Percentiles rank a stretch among this genome's conserved stretches.
These are phyloP conservation scores for Lignosus rhinocerotis DNA, from an alignment of 1,284 basidiomycete genomes.

Conservation along the genomic window DNA sequence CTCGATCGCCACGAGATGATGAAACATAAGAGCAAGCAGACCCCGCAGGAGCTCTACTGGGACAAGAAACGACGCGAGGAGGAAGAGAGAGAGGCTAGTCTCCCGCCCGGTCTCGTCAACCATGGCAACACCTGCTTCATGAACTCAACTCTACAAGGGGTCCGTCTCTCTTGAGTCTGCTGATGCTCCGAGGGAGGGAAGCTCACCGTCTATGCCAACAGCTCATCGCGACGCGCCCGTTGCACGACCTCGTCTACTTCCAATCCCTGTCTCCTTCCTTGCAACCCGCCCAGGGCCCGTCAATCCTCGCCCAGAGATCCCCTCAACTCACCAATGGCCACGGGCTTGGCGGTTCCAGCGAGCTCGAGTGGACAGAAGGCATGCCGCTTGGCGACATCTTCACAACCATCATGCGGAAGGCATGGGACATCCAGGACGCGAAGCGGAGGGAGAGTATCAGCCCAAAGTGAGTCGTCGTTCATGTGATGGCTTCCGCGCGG, in stretches of 20 bases:
- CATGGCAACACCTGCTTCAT: conserved; percentile 93
- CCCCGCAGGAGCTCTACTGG: conserved; percentile 64
- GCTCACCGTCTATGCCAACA: conserved; percentile 27
- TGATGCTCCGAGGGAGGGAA: background rate
- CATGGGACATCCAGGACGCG: conserved; percentile 60
- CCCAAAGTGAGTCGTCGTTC: conserved; percentile 54
- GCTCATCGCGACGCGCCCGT: conserved; percentile 66
- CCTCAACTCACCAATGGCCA: conserved; percentile 70
- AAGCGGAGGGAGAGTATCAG: conserved; percentile 53
- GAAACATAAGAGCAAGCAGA: conserved; percentile 50
- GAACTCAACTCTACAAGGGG: conserved; percentile 82
- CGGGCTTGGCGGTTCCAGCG: conserved; percentile 48
- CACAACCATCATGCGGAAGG: conserved; percentile 52
- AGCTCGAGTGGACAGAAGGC: conserved; percentile 51
- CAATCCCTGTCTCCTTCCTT: conserved; percentile 43
- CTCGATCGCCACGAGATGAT: conserved; percentile 42
- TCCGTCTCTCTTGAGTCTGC: conserved; percentile 29
- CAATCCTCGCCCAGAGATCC: conserved; percentile 50
- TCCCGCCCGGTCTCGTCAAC: conserved; percentile 79
- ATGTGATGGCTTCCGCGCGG: background rate
- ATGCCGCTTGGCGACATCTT: conserved; percentile 72
- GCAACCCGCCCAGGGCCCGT: conserved; percentile 40
- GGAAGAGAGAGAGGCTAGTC: conserved; percentile 52
- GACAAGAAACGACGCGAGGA: conserved; percentile 62
- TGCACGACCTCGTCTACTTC: conserved; percentile 62